Evolutionary conservation across 192 early-diverging fungal species (phyloP).

Genomic region (Phlyctochytrium bullatum): DNA sequence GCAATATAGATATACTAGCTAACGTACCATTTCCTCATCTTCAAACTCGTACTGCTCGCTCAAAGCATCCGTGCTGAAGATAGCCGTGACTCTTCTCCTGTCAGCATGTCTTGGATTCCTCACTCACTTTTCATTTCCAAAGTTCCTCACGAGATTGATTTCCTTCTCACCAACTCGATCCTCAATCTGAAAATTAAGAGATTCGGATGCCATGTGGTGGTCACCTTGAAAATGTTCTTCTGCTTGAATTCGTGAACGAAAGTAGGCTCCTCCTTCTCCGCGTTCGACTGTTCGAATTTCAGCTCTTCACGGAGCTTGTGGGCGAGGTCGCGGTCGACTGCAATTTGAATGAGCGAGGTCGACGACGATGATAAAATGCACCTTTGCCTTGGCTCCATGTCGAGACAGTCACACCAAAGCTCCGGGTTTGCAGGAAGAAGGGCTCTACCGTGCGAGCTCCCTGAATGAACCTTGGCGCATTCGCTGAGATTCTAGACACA

Average conservation of each 20-base stretch:
- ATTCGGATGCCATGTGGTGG: not conserved
- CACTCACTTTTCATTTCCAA: conserved; percentile 82
- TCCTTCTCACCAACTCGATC: conserved; percentile 75
- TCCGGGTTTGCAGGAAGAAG: no score
- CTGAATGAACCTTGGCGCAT: no score
- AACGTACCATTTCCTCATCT: conserved; percentile 55
- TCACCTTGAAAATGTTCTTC: conserved; percentile 51
- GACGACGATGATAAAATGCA: no score
- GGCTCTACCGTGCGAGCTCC: no score
- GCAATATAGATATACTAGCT: not conserved
- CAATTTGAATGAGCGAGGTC: not conserved
- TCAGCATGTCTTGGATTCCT: not conserved
- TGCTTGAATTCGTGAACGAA: conserved; percentile 75
- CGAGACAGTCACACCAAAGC: no score
- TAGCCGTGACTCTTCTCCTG: conserved; percentile 71
- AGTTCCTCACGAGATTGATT: conserved; percentile 76
- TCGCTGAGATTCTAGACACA: no score
- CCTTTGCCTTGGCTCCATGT: no score
- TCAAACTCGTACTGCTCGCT: conserved; percentile 68
- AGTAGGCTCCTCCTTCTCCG: conserved; percentile 54
- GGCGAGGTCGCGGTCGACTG: conserved; percentile 67
- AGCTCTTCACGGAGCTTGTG: conserved; percentile 73
- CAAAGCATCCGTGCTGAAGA: conserved; percentile 85
- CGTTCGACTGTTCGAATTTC: conserved; percentile 67
- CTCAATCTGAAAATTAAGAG: conserved; percentile 58